These are phyloP conservation scores for Saccharomyces hybrid DNA, from an alignment of 1,139 yeast species.

Conservation along the genomic window DNA sequence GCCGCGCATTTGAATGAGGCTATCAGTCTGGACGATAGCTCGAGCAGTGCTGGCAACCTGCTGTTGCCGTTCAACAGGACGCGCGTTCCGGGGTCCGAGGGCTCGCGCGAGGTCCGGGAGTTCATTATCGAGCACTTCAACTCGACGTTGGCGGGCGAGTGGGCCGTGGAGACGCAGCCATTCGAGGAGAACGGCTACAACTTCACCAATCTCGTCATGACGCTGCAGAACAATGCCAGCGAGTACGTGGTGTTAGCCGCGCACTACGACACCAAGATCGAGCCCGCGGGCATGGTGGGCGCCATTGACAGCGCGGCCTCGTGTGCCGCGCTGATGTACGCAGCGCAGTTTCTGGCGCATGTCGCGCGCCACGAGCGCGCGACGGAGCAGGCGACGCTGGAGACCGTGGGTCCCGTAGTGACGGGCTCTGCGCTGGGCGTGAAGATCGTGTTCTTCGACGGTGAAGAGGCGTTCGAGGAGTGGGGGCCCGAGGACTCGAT, in stretches of 20 bases:
- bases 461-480: conserved; percentile 46
- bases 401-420: background rate
- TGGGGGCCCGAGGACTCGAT: conserved; percentile 48
- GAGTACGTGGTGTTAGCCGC: conserved; percentile 41
- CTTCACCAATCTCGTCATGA: conserved; percentile 42
- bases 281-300: conserved; percentile 49
- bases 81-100: conserved; percentile 41
- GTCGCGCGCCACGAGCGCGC: conserved; percentile 7
- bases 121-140: conserved; percentile 33
- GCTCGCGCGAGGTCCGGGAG: conserved; percentile 33
- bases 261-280: conserved; percentile 45
- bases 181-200: conserved; percentile 35
- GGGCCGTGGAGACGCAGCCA: conserved; percentile 37
- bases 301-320: conserved; percentile 54
- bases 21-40: conserved; percentile 9
- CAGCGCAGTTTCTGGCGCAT: conserved; percentile 33
- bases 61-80: conserved; percentile 32
- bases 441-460: conserved; percentile 48
- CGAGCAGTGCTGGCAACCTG: conserved; percentile 4
- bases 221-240: conserved; percentile 14
- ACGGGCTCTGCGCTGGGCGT: conserved; percentile 32
- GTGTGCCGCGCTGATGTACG: conserved; percentile 43
- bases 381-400: too few species aligned
- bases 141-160: conserved; percentile 19
- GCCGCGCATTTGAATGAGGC: conserved; percentile 8